Evolutionary conservation across 306 rosid species (phyloP), one percentile per base, ranked within the genome.

Genomic region (Prunus kanzakura): DNA sequence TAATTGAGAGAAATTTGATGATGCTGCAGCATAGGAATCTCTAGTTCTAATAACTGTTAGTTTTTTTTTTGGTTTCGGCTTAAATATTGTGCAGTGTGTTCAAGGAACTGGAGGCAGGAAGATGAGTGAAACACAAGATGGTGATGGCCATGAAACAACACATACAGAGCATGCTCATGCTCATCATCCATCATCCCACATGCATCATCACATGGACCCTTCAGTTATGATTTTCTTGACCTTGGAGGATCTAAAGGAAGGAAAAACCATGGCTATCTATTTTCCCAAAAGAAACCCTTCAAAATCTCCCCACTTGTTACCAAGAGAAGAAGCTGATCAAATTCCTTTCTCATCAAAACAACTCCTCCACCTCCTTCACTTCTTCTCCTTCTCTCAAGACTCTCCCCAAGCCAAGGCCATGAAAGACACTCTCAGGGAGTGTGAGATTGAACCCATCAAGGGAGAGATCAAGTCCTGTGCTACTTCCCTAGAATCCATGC

Each of bases 401-500:
- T 94, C 95, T 54, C 86, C 89, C 13, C 91, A 85, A 82, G 94
- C 93, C 69, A 86, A 80, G 72, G 97, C 98, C 79, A 83, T 90
- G 85, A 83, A 74, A 81, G 84, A 85, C 11, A 90, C 96, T 4
- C 84, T 89, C 0, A 74, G 69, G 4, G 87, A 86, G 23, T 94
- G 96, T 66, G 98, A 94, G 65, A 78, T 65, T 23, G 80, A 71
- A 67, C 79, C 97, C 65, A 89, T 89, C 77, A 64, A 72, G 76
- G 93, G 98, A 55, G 95, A 90, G 84, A 82, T 86, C 32, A 94
- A 91, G 62, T 68, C 76, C 23, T 94, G 98, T 62, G 87, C 94
- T 2, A 91, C 96, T 18, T 94, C 97, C 6, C 70, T 88, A 14
- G 94, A 91, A 78, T 90, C 98, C 52, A 84, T 91, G 91, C 75